Evolutionary conservation across 768 basidiomycete genomes (phyloP).

Genomic region (Collybia nuda): DNA sequence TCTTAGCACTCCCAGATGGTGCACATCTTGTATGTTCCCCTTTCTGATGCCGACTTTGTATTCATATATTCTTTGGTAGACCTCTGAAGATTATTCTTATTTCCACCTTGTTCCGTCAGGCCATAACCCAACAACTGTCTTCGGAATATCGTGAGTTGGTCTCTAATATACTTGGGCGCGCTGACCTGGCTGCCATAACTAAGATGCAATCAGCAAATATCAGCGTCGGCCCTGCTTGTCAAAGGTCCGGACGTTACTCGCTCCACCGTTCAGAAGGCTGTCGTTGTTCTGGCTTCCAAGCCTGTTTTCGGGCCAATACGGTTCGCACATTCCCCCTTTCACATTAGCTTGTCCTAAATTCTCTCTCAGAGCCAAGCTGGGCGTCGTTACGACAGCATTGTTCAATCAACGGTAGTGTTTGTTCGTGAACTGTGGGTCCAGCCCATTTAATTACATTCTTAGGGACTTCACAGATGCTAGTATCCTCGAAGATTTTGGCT

Average conservation of each 20-base stretch:
- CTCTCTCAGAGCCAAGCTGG: slow-evolving; percentile 74
- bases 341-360: neutral
- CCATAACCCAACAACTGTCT: slow-evolving; percentile 76
- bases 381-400: slow-evolving; percentile 89
- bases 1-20: slow-evolving; percentile 95
- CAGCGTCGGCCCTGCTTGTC: slow-evolving; percentile 73
- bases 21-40: slow-evolving; percentile 77
- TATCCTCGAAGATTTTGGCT: slow-evolving; percentile 87
- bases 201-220: slow-evolving; percentile 95
- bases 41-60: slow-evolving; percentile 1
- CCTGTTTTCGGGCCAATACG: slow-evolving; percentile 94
- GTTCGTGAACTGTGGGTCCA: neutral
- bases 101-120: slow-evolving; percentile 85
- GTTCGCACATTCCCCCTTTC: slow-evolving; percentile 29
- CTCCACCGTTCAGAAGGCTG: slow-evolving; percentile 96
- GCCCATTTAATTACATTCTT: slow-evolving; percentile 1
- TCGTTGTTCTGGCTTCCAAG: slow-evolving; percentile 89
- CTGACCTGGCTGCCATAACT: neutral
- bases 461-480: slow-evolving; percentile 87
- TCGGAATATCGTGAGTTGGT: slow-evolving; percentile 95
- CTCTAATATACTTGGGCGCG: no score
- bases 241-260: slow-evolving; percentile 87
- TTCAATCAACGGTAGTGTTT: slow-evolving; percentile 76
- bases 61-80: slow-evolving; percentile 38
- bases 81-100: slow-evolving; percentile 93